These are phyloP conservation scores for Inga leiocalycina DNA, from an alignment of 306 rosid genomes.

Conservation along the genomic window DNA sequence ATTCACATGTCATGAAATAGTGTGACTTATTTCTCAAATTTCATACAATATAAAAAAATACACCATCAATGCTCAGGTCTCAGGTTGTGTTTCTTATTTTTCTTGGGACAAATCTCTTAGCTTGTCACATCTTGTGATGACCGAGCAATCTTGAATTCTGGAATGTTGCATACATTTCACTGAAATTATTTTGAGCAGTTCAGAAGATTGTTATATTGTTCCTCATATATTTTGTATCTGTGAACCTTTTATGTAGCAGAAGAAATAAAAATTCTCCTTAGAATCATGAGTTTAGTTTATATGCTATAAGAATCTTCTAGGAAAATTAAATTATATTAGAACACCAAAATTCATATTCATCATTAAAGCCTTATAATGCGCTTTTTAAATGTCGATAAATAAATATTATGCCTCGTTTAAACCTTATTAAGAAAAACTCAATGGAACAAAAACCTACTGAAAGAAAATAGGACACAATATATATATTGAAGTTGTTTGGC, in stretches of 20 bases:
- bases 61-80: not conserved
- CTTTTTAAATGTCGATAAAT: too few relatives aligned
- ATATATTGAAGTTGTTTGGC: too few relatives aligned
- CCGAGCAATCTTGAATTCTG: not conserved
- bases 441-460: too few relatives aligned
- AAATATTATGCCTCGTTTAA: too few relatives aligned
- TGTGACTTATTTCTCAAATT: not conserved
- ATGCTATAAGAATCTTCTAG: not conserved
- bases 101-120: not conserved
- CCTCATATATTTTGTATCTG: constrained; percentile 13
- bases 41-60: too few relatives aligned
- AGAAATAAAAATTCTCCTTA: not conserved
- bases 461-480: too few relatives aligned
- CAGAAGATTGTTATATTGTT: constrained; percentile 22
- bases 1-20: not conserved
- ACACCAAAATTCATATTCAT: too few relatives aligned
- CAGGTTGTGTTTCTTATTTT: constrained; percentile 7
- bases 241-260: not conserved
- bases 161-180: not conserved
- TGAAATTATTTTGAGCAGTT: constrained; percentile 29
- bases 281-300: not conserved
- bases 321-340: not conserved
- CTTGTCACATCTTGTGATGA: constrained; percentile 12
- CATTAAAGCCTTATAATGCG: too few relatives aligned
- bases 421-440: too few relatives aligned